Evolutionary conservation across 1,284 basidiomycete genomes (phyloP).

Genomic region (Exobasidium cylindrosporum): DNA sequence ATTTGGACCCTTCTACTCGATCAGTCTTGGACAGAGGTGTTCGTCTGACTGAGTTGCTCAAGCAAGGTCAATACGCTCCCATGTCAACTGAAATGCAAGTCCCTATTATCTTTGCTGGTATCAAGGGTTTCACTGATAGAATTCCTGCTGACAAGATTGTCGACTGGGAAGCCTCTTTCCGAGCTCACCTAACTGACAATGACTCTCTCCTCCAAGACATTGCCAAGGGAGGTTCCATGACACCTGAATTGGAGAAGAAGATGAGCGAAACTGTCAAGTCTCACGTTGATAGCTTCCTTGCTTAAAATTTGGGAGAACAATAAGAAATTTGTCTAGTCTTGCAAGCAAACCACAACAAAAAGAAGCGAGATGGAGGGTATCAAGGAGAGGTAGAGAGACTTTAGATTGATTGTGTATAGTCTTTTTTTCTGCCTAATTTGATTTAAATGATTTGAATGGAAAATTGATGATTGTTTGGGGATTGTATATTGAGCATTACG

Average conservation of each 20-base stretch:
- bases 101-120: slow-evolving; percentile 98
- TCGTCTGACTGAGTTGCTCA: slow-evolving; percentile 95
- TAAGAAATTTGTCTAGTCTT: too few relatives aligned
- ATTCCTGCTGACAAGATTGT: slow-evolving; percentile 92
- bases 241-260: slow-evolving; percentile 82
- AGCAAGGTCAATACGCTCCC: slow-evolving; percentile 86
- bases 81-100: slow-evolving; percentile 87
- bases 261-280: slow-evolving; percentile 56
- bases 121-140: slow-evolving; percentile 71
- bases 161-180: slow-evolving; percentile 88
- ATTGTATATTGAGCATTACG: too few relatives aligned
- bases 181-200: slow-evolving; percentile 62
- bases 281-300: slow-evolving; percentile 47
- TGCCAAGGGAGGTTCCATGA: slow-evolving; percentile 70
- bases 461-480: too few relatives aligned
- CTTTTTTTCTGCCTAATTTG: too few relatives aligned
- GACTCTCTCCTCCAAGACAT: slow-evolving; percentile 63
- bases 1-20: slow-evolving; percentile 95
- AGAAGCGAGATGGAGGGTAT: too few relatives aligned
- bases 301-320: too few relatives aligned
- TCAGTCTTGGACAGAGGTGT: slow-evolving; percentile 85
- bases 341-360: too few relatives aligned
- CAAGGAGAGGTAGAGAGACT: too few relatives aligned
- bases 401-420: too few relatives aligned
- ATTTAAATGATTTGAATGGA: too few relatives aligned